Evolutionary conservation across 257 asterid genomes (phyloP).

Genomic region (Solanum infundibuliforme): DNA sequence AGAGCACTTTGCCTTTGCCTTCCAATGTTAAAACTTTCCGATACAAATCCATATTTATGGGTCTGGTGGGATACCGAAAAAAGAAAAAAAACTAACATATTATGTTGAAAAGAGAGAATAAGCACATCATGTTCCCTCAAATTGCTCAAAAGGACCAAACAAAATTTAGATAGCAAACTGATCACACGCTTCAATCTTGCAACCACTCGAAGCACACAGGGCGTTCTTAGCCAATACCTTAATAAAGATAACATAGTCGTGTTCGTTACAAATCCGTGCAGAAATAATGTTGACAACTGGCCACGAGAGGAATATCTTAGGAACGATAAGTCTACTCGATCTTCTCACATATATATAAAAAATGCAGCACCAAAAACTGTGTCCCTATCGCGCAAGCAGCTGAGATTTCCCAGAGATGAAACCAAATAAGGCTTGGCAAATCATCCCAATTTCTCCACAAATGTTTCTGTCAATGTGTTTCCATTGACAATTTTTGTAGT

Average conservation of each 20-base stretch:
- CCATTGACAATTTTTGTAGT: constrained; percentile 77
- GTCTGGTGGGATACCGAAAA: neutral
- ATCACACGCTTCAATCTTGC: neutral
- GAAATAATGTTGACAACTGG: neutral
- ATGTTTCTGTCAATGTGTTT: constrained; percentile 51
- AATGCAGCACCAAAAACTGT: neutral
- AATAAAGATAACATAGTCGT: neutral
- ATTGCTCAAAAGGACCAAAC: neutral
- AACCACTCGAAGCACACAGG: neutral
- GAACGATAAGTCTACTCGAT: neutral
- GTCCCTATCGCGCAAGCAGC: neutral
- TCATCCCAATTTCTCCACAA: constrained; percentile 42
- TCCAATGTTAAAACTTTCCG: fast-evolving
- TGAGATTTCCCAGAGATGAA: neutral
- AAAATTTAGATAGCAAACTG: neutral
- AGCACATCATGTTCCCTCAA: neutral
- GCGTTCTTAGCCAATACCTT: neutral
- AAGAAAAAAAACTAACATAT: neutral
- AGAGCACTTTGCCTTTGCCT: neutral
- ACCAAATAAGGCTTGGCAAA: neutral
- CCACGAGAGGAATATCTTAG: neutral
- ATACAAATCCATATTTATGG: neutral
- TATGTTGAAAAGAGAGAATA: neutral
- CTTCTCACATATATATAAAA: neutral
- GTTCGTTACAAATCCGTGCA: neutral